phyloP scores from a whole-genome alignment of 257 asterid species.

The Handroanthus guayacan region DNA sequence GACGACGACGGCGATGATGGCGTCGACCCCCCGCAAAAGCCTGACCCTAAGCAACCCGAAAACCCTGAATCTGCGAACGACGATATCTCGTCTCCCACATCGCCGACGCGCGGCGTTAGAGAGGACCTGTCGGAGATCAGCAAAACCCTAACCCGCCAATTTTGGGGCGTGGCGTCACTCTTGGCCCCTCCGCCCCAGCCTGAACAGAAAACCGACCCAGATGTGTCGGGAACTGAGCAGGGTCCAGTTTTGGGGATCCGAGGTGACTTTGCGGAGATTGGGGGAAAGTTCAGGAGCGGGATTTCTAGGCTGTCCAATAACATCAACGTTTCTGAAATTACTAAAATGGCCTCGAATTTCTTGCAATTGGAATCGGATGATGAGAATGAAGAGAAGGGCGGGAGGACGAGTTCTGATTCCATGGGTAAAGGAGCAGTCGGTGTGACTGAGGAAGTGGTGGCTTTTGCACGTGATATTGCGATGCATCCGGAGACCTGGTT shows the following conservation, averaged over 20 bases:
- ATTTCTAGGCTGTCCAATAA: constrained; percentile 80
- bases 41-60: constrained; percentile 35
- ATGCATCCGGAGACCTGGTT: constrained; percentile 97
- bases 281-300: constrained; percentile 90
- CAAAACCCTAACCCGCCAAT: constrained; percentile 85
- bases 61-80: constrained; percentile 42
- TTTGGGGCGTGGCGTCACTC: constrained; percentile 99
- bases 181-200: constrained; percentile 88
- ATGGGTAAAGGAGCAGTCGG: constrained; percentile 65
- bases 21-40: constrained; percentile 28
- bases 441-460: constrained; percentile 83
- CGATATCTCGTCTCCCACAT: constrained; percentile 51
- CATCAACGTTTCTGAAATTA: constrained; percentile 82
- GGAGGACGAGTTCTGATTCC: constrained; percentile 35
- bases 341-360: constrained; percentile 85
- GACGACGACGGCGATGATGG: constrained; percentile 57
- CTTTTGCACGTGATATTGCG: constrained; percentile 77
- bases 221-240: constrained; percentile 43
- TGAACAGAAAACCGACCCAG: constrained; percentile 46
- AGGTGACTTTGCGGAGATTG: constrained; percentile 90
- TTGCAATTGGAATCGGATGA: constrained; percentile 85
- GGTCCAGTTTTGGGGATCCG: constrained; percentile 67
- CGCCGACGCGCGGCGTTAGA: constrained; percentile 85
- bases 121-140: constrained; percentile 95
- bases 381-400: constrained; percentile 52